Percentiles rank a stretch among this genome's conserved stretches.
These are phyloP conservation scores for Rhynchosporium graminicola DNA, from an alignment of 2,329 filamentous ascomycete species.

Conservation along the genomic window DNA sequence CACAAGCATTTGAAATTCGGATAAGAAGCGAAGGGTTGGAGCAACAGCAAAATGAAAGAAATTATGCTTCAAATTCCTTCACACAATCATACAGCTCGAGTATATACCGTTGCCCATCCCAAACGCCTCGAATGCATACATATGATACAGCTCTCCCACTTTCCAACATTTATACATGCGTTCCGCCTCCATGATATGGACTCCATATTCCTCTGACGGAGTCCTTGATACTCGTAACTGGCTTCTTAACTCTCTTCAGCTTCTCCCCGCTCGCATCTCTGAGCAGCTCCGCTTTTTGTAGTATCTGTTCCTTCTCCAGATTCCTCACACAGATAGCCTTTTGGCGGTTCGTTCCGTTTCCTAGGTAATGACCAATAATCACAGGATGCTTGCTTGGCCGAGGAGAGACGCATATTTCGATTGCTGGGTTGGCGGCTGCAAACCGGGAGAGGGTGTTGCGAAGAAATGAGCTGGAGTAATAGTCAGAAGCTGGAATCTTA, in stretches of 20 bases:
- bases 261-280: slow-evolving; percentile 76
- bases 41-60: neutral
- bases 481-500: neutral
- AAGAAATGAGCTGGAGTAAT: slow-evolving; percentile 69
- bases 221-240: slow-evolving; percentile 63
- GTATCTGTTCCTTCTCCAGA: slow-evolving; percentile 74
- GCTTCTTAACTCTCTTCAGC: slow-evolving; percentile 63
- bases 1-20: neutral
- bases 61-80: neutral
- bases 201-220: slow-evolving; percentile 72
- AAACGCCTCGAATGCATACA: slow-evolving; percentile 33
- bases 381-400: slow-evolving; percentile 88
- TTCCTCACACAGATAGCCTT: slow-evolving; percentile 90
- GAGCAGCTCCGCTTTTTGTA: slow-evolving; percentile 75
- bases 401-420: slow-evolving; percentile 90
- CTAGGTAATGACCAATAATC: slow-evolving; percentile 88
- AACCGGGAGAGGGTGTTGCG: slow-evolving; percentile 74
- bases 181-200: slow-evolving; percentile 62
- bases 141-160: slow-evolving; percentile 28
- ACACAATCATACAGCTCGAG: slow-evolving; percentile 8
- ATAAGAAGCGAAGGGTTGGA: neutral
- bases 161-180: slow-evolving; percentile 33
- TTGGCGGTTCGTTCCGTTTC: slow-evolving; percentile 61
- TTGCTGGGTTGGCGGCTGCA: slow-evolving; percentile 76
- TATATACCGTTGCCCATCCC: slow-evolving; percentile 22